phyloP scores from a whole-genome alignment of 2,329 filamentous ascomycete genomes.

The Aaosphaeria pasadenensis region DNA sequence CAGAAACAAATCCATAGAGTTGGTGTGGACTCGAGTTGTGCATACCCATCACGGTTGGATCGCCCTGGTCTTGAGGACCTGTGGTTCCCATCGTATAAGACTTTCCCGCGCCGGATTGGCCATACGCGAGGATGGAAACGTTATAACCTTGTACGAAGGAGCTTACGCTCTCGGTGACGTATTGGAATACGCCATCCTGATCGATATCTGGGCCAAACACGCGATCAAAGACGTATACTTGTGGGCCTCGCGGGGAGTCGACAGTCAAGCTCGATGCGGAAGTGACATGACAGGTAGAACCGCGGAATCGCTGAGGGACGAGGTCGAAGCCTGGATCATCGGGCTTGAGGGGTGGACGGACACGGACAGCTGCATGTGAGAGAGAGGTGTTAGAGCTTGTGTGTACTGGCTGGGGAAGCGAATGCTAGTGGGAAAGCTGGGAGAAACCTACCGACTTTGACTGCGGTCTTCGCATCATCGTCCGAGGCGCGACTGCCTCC shows the following conservation, averaged over 20 bases:
- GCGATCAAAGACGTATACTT: constrained; percentile 94
- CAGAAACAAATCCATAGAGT: neutral
- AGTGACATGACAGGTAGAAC: constrained; percentile 85
- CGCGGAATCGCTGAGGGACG: constrained; percentile 92
- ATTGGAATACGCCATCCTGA: constrained; percentile 93
- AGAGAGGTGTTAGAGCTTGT: constrained; percentile 16
- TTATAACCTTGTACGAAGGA: constrained; percentile 97
- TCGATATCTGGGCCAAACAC: constrained; percentile 81
- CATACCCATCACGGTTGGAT: constrained; percentile 75
- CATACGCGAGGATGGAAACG: constrained; percentile 94
- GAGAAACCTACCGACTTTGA: constrained; percentile 83
- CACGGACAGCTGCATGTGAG: constrained; percentile 70
- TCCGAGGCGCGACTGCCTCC: constrained; percentile 81
- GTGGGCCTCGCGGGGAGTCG: constrained; percentile 87
- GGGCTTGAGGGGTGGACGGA: constrained; percentile 79
- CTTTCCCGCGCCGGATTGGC: constrained; percentile 95
- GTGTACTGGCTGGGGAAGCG: too few relatives aligned
- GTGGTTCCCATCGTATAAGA: constrained; percentile 99
- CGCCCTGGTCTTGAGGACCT: constrained; percentile 72
- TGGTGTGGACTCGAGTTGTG: neutral
- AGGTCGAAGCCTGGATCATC: constrained; percentile 90
- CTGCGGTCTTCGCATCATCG: constrained; percentile 84
- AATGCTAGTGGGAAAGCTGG: neutral
- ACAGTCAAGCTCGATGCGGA: constrained; percentile 82
- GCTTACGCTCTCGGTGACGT: constrained; percentile 82